Conservation (phyloP, 768 basidiomycete species). For the Trametes maxima region DNA sequence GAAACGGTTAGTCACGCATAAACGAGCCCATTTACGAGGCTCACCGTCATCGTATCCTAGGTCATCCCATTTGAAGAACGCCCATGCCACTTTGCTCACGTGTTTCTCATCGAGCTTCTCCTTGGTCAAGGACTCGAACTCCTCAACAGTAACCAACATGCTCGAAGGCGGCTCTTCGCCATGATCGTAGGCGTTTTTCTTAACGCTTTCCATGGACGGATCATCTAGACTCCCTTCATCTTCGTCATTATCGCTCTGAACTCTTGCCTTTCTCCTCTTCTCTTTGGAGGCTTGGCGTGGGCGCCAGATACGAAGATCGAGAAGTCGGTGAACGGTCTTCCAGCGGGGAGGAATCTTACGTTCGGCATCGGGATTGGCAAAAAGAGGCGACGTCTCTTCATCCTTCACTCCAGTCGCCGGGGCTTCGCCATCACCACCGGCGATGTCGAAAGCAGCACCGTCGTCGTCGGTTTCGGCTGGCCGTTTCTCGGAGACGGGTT, state of each 20-base stretch:
- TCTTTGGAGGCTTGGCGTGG: conserved; percentile 37
- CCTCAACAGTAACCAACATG: conserved; percentile 59
- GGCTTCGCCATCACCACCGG: conserved; percentile 26
- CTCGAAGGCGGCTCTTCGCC: conserved; percentile 66
- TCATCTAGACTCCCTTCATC: conserved; percentile 33
- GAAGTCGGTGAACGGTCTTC: conserved; percentile 90
- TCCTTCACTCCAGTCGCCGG: not conserved
- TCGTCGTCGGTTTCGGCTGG: conserved; percentile 34
- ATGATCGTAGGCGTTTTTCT: conserved; percentile 47
- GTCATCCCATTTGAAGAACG: conserved; percentile 92
- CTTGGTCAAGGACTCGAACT: conserved; percentile 55
- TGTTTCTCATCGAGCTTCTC: conserved; percentile 48
- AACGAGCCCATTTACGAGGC: conserved; percentile 25
- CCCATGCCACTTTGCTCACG: conserved; percentile 70
- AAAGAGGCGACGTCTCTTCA: conserved; percentile 30
- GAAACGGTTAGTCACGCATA: conserved; percentile 4
- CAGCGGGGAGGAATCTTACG: conserved; percentile 73
- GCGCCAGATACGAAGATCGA: conserved; percentile 75
- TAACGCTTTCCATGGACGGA: conserved; percentile 32
- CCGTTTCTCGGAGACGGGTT: conserved; percentile 41
- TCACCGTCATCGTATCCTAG: conserved; percentile 90
- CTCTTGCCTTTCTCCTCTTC: conserved; percentile 32
- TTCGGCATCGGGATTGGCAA: conserved; percentile 69
- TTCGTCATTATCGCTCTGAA: conserved; percentile 32
- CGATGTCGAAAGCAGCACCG: conserved; percentile 44